Evolutionary conservation across 192 early-diverging fungal species (phyloP).

Genomic region (Jimgerdemannia flammicorona): DNA sequence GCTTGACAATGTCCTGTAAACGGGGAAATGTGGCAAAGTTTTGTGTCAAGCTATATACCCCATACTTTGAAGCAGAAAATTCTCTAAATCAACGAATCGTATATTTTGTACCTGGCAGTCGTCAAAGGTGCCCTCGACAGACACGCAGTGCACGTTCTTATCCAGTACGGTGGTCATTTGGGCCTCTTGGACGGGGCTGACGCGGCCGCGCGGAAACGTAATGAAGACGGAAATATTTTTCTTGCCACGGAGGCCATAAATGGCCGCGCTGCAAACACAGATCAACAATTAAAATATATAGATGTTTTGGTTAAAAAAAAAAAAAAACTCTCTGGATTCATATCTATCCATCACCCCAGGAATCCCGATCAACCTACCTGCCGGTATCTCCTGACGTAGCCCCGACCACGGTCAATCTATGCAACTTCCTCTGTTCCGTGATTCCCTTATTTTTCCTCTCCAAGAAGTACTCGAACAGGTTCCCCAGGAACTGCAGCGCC

Average conservation of each 20-base stretch:
- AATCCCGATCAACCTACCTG: conserved; percentile 26
- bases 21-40: too few species aligned
- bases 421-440: conserved; percentile 31
- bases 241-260: conserved; percentile 93
- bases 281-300: background rate
- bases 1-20: conserved; percentile 80
- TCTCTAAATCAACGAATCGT: background rate
- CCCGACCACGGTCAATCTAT: conserved; percentile 84
- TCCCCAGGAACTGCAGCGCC: conserved; percentile 93
- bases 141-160: conserved; percentile 88
- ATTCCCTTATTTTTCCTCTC: conserved; percentile 64
- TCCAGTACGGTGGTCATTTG: conserved; percentile 98
- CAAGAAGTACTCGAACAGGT: conserved; percentile 98
- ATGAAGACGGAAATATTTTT: conserved; percentile 93
- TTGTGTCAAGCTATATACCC: too few species aligned
- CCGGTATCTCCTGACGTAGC: conserved; percentile 98
- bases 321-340: too few species aligned
- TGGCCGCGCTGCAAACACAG: conserved; percentile 74
- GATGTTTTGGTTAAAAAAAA: background rate
- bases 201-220: conserved; percentile 83
- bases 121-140: conserved; percentile 95
- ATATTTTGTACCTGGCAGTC: conserved; percentile 69
- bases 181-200: conserved; percentile 93
- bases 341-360: too few species aligned
- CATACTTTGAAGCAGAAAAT: background rate